Evolutionary conservation across 805 yeast genomes (phyloP).

Genomic region (Hagleromyces aurorensis): DNA sequence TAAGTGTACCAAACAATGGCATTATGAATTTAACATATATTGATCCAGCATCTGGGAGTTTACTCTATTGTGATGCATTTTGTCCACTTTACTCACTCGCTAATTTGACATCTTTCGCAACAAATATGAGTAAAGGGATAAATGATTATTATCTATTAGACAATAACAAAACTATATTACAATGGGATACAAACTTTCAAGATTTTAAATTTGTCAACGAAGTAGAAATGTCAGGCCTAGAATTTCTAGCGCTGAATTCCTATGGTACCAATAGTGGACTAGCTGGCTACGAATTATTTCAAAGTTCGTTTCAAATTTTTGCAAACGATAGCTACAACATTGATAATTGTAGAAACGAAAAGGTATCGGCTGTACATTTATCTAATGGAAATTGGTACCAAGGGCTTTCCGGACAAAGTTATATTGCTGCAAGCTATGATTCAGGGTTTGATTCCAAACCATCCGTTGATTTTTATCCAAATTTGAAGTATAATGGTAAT

Average conservation of each 20-base stretch:
- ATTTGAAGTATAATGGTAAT: conserved; percentile 62
- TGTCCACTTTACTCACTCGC: conserved; percentile 59
- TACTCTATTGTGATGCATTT: conserved; percentile 71
- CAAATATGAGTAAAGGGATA: conserved; percentile 6
- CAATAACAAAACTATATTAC: conserved; percentile 32
- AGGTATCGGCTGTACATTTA: conserved; percentile 22
- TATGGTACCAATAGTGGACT: conserved; percentile 66
- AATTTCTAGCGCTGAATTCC: conserved; percentile 55
- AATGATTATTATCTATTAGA: conserved; percentile 15
- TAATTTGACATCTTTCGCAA: conserved; percentile 27
- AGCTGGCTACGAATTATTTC: conserved; percentile 65
- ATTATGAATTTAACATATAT: conserved; percentile 87
- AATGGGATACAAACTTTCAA: conserved; percentile 44
- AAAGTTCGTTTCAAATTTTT: conserved; percentile 46
- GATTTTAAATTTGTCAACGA: conserved; percentile 76
- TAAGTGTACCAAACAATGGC: conserved; percentile 73
- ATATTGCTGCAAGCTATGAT: conserved; percentile 30
- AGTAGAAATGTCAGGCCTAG: conserved; percentile 51
- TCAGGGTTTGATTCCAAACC: conserved; percentile 26
- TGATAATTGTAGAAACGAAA: conserved; percentile 43
- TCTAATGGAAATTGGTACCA: conserved; percentile 28
- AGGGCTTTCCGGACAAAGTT: conserved; percentile 26
- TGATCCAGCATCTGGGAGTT: conserved; percentile 59
- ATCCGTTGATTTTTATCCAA: conserved; percentile 50
- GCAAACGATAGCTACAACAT: conserved; percentile 71